Percentiles rank a stretch among this genome's conserved stretches.
Conservation (phyloP, 768 basidiomycete genomes). For the Pleurotus tuber-regium region DNA sequence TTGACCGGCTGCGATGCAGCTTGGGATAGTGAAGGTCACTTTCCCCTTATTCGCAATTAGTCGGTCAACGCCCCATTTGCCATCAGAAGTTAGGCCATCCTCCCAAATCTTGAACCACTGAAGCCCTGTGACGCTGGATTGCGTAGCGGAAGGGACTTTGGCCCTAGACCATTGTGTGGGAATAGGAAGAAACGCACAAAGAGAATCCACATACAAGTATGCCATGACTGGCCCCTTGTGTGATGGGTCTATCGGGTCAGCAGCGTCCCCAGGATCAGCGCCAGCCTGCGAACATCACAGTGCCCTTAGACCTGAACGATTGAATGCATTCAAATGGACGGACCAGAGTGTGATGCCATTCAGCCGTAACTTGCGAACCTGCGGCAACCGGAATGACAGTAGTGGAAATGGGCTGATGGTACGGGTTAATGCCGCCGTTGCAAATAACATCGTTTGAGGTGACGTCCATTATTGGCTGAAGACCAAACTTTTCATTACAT, state of each 20-base stretch:
- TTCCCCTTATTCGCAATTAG: slow-evolving; percentile 49
- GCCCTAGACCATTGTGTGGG: slow-evolving; percentile 30
- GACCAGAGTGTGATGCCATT: slow-evolving; percentile 48
- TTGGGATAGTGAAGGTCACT: slow-evolving; percentile 43
- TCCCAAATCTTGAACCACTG: slow-evolving; percentile 56
- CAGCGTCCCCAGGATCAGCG: slow-evolving; percentile 35
- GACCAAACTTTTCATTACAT: background rate
- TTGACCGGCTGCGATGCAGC: slow-evolving; percentile 43
- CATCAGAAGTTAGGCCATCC: slow-evolving; percentile 33
- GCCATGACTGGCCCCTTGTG: slow-evolving; percentile 36
- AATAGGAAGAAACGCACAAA: background rate
- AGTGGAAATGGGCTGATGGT: slow-evolving; percentile 43
- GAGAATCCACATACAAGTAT: slow-evolving; percentile 25
- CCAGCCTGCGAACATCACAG: too few relatives aligned
- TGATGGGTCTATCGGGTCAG: slow-evolving; percentile 26
- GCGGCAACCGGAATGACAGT: slow-evolving; percentile 48
- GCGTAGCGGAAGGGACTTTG: slow-evolving; percentile 41
- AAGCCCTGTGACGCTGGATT: slow-evolving; percentile 43
- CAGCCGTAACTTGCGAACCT: slow-evolving; percentile 50
- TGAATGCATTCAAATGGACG: too few relatives aligned
- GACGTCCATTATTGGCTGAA: slow-evolving; percentile 56
- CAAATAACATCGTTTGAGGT: slow-evolving; percentile 55
- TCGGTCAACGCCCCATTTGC: slow-evolving; percentile 45
- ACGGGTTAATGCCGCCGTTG: slow-evolving; percentile 59
- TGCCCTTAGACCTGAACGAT: too few relatives aligned